Base-by-base conservation (phyloP, 306 rosid genomes). In the Medicago ruthenica region DNA sequence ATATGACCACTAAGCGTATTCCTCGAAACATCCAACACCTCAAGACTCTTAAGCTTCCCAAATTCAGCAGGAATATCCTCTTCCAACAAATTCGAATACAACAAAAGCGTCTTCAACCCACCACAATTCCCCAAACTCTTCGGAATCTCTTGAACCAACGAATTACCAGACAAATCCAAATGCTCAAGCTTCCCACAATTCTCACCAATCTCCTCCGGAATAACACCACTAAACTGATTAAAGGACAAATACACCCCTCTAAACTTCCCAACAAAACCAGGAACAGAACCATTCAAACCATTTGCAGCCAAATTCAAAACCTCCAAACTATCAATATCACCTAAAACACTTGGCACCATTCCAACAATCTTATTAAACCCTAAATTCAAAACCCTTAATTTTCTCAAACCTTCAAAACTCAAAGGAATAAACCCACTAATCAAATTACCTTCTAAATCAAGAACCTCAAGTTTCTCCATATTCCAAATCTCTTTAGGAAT, bases 21-120 rank as follows among this genome's bases (percentile, higher is more conserved):
- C 81, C 98, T 87, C 0, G 98, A 93, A 85, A 93, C 91, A 83
- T 93, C 98, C 72, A 93, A 61, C 71, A 91, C 87, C 76, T 88
- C 74, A 17, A 93, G 92, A 65, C 47, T 85, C 82, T 65, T 76
- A 70, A 93, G 93, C 41, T 12, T 75, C 5, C 97, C 96, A 7
- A 93, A 76, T 15, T 86, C 94, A 22, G 57, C 76, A 1, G 98
- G 98, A 83, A 93, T 82, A 54, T 37, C 79, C 31, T 88, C 96
- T 58, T 88, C 87, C 81, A 93, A 76, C 83, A 91, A 31, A 81
- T 93, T 93, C 1, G 96, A 88, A 76, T 93, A 87, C 81, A 93
- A 54, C 83, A 87, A 69, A 69, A 93, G 83, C 2, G 91, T 85
- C 85, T 82, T 68, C 75, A 93, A 82, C 75, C 59, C 63, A 18